Evolutionary conservation across 352 stramenopile species (phyloP).

Genomic region (Phytopythium vexans): DNA sequence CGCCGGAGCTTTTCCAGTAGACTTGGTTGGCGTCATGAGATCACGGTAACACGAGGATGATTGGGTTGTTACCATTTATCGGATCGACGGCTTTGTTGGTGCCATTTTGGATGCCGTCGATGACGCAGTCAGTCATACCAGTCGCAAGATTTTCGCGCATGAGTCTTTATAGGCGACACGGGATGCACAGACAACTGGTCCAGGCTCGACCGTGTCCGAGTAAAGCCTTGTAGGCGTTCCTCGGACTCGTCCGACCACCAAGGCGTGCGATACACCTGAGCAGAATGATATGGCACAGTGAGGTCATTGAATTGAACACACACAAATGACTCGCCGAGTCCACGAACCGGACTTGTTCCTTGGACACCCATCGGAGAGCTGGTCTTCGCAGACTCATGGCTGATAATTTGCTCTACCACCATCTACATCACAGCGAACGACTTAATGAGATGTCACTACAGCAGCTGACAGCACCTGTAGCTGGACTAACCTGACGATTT

Average conservation of each 20-base stretch:
- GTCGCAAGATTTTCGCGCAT: no score
- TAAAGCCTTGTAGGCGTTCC: constrained; percentile 16
- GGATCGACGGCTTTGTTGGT: neutral
- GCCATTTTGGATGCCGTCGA: no score
- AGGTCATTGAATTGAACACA: neutral
- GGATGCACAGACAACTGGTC: no score
- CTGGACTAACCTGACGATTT: neutral
- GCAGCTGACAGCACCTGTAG: no score
- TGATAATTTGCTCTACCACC: constrained; percentile 22
- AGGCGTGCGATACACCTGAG: constrained; percentile 31
- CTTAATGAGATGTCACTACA: no score
- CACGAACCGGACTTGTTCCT: constrained; percentile 24
- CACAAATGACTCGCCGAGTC: no score
- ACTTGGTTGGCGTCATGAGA: neutral
- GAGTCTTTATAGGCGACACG: no score
- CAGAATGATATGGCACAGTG: neutral
- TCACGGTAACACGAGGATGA: no score
- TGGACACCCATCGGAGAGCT: constrained; percentile 17
- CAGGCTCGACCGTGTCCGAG: neutral
- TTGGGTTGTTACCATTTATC: neutral
- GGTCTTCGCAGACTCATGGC: constrained; percentile 16
- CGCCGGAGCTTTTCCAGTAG: constrained; percentile 84
- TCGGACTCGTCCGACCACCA: constrained; percentile 42
- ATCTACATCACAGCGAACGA: no score
- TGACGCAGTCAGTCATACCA: no score